Evolutionary conservation across 805 yeast genomes (phyloP).

Genomic region (Tanozyma kutaoensis): DNA sequence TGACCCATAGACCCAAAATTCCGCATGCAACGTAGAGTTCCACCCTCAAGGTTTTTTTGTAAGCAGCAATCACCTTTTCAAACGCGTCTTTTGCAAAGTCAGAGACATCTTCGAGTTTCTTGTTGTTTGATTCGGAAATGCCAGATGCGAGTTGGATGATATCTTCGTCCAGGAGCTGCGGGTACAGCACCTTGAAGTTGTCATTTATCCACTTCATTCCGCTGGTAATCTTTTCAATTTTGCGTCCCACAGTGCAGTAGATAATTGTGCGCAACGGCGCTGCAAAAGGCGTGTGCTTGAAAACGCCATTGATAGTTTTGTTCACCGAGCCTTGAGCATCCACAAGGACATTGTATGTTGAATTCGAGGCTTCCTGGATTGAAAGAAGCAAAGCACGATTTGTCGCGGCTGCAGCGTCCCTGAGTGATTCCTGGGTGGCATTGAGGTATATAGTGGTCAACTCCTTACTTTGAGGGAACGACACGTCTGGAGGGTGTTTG

Average conservation of each 20-base stretch:
- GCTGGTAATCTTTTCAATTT: constrained; percentile 46
- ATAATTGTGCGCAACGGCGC: constrained; percentile 54
- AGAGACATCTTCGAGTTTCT: constrained; percentile 4
- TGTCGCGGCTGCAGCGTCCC: constrained; percentile 31
- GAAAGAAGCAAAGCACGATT: constrained; percentile 60
- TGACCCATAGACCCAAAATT: constrained; percentile 1
- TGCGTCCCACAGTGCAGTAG: constrained; percentile 68
- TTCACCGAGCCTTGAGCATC: constrained; percentile 32
- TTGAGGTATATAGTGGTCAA: constrained; percentile 1
- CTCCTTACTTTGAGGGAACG: neutral
- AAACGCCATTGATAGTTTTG: constrained; percentile 39
- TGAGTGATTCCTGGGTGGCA: constrained; percentile 11
- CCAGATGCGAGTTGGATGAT: no score
- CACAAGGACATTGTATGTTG: constrained; percentile 31
- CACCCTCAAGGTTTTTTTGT: constrained; percentile 10
- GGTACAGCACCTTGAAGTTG: constrained; percentile 22
- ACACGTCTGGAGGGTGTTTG: neutral
- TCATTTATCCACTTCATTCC: constrained; percentile 74
- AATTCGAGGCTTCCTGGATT: constrained; percentile 41
- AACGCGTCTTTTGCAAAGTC: no score
- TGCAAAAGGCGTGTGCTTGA: constrained; percentile 57
- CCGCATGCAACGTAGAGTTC: constrained; percentile 1
- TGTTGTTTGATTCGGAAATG: neutral
- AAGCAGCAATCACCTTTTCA: constrained; percentile 48
- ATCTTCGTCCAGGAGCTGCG: neutral